These are phyloP conservation scores for Juglanconis juglandina DNA, from an alignment of 2,329 filamentous ascomycete genomes.

Conservation along the genomic window DNA sequence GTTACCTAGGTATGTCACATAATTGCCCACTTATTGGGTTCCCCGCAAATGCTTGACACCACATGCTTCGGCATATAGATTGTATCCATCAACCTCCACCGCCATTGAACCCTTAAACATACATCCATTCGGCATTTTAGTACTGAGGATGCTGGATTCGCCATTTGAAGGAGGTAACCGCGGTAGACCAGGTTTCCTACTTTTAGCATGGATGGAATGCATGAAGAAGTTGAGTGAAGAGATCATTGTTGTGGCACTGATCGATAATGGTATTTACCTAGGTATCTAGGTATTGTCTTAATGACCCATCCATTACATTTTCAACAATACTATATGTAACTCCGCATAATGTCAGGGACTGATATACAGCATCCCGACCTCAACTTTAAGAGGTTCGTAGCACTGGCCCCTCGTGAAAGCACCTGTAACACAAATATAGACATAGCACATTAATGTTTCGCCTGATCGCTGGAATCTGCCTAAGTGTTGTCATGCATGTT, in stretches of 20 bases:
- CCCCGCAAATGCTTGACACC: no score
- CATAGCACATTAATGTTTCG: conserved; percentile 5
- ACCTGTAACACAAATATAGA: not conserved
- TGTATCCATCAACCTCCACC: no score
- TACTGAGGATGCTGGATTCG: no score
- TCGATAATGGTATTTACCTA: not conserved
- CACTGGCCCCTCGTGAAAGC: not conserved
- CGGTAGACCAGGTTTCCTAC: no score
- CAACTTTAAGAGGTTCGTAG: not conserved
- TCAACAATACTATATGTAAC: not conserved
- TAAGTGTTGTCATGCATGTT: not conserved
- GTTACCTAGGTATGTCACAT: no score
- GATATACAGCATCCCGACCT: not conserved
- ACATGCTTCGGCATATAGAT: no score
- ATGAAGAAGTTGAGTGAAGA: conserved; percentile 3
- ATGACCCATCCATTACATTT: not conserved
- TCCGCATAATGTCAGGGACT: not conserved
- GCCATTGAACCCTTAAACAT: no score
- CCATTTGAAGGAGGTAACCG: no score
- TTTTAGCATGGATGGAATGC: not conserved
- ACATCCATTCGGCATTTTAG: no score
- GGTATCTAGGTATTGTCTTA: not conserved
- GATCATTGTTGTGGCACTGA: not conserved
- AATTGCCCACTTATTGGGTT: no score
- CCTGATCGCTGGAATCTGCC: conserved; percentile 1